phyloP scores from a whole-genome alignment of 805 yeast genomes.

The Candida maris region DNA sequence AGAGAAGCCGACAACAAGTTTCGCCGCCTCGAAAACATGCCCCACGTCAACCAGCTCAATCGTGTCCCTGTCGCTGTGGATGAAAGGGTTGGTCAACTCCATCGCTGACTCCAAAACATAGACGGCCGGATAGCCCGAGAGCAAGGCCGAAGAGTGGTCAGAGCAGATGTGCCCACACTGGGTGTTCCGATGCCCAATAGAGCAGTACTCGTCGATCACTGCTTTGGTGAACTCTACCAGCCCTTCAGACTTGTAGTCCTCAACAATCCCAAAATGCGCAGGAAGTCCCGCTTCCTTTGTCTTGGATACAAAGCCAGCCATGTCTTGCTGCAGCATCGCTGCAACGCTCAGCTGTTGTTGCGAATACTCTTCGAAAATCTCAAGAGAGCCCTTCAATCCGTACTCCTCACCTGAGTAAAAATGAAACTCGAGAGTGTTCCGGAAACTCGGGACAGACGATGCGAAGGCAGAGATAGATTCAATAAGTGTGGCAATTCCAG shows the following conservation, averaged over 20 bases:
- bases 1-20: constrained; percentile 68
- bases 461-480: constrained; percentile 69
- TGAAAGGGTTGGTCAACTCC: constrained; percentile 58
- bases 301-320: constrained; percentile 75
- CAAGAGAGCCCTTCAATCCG: constrained; percentile 82
- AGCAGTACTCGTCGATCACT: constrained; percentile 58
- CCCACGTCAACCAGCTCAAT: constrained; percentile 72
- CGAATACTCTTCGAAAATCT: constrained; percentile 59
- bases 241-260: constrained; percentile 56
- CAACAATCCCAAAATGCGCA: constrained; percentile 76
- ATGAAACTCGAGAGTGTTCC: constrained; percentile 83
- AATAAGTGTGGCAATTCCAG: constrained; percentile 76
- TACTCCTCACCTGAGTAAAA: constrained; percentile 96
- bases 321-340: constrained; percentile 91
- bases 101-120: constrained; percentile 78
- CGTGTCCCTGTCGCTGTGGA: constrained; percentile 79
- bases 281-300: constrained; percentile 46
- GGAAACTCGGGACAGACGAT: constrained; percentile 18
- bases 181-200: constrained; percentile 69
- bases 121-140: constrained; percentile 79
- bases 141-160: constrained; percentile 84
- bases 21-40: constrained; percentile 79
- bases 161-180: constrained; percentile 90
- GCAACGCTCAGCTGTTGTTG: constrained; percentile 47
- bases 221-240: constrained; percentile 61